A percentile compares a stretch with the other conserved stretches of the same genome.
These are phyloP conservation scores for Geotrichum histeridarum DNA, from an alignment of 1,139 yeast genomes.

Conservation along the genomic window DNA sequence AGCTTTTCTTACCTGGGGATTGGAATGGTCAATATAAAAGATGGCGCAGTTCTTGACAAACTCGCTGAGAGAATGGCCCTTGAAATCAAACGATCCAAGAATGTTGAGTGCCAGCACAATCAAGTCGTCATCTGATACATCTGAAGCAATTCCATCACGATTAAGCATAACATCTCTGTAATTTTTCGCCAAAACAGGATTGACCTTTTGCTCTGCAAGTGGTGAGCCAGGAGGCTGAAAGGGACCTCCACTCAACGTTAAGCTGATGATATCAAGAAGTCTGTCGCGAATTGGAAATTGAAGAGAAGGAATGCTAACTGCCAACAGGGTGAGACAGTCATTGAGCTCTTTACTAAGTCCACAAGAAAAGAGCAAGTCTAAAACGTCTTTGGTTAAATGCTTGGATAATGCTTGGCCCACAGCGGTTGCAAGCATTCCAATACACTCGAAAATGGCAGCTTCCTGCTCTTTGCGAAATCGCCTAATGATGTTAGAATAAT, in stretches of 20 bases:
- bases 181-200: slow-evolving; percentile 62
- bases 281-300: slow-evolving; percentile 68
- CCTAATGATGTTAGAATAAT: slow-evolving; percentile 26
- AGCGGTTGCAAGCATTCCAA: slow-evolving; percentile 79
- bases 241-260: slow-evolving; percentile 71
- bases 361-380: slow-evolving; percentile 76
- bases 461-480: slow-evolving; percentile 69
- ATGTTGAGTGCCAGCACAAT: slow-evolving; percentile 66
- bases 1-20: slow-evolving; percentile 71
- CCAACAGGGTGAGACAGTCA: slow-evolving; percentile 62
- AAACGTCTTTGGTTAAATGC: slow-evolving; percentile 73
- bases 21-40: slow-evolving; percentile 72
- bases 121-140: slow-evolving; percentile 46
- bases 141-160: slow-evolving; percentile 48
- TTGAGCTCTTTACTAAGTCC: slow-evolving; percentile 78
- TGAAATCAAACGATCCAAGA: slow-evolving; percentile 69
- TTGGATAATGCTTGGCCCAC: slow-evolving; percentile 95
- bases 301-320: slow-evolving; percentile 72
- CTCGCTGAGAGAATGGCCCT: slow-evolving; percentile 72
- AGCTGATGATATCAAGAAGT: slow-evolving; percentile 65
- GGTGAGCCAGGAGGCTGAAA: slow-evolving; percentile 91
- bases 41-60: slow-evolving; percentile 81
- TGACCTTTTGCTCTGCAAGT: slow-evolving; percentile 46
- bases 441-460: slow-evolving; percentile 83
- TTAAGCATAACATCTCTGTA: slow-evolving; percentile 70